Conservation (phyloP, 75 land plant species). For the Gnetum montanum region DNA sequence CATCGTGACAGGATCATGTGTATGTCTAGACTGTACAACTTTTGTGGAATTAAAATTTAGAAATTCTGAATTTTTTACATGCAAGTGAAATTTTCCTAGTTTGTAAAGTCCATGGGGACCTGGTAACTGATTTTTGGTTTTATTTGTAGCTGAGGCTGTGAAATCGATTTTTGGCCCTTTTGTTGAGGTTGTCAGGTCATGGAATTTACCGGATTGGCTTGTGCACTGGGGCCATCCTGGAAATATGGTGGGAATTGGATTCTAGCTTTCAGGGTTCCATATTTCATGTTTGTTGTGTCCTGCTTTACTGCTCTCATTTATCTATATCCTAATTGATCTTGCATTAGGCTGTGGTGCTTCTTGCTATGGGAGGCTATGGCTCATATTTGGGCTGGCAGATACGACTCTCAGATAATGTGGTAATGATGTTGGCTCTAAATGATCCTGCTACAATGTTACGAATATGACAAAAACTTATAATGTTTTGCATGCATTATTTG, state of each 20-base stretch:
- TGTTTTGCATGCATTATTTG: background rate
- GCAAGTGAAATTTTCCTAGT: background rate
- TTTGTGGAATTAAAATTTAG: background rate
- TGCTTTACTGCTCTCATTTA: background rate
- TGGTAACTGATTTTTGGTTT: background rate
- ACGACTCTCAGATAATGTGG: slow-evolving; percentile 58
- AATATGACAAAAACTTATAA: background rate
- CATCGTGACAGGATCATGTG: background rate
- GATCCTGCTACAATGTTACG: background rate
- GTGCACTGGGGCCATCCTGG: slow-evolving; percentile 97
- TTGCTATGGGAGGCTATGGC: slow-evolving; percentile 97
- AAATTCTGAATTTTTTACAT: background rate
- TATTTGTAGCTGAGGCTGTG: slow-evolving; percentile 37
- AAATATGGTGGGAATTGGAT: slow-evolving; percentile 51
- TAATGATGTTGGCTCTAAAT: slow-evolving; percentile 11
- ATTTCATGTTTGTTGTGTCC: background rate
- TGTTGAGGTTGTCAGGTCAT: slow-evolving; percentile 62
- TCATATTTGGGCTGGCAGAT: slow-evolving; percentile 85
- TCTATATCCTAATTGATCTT: background rate
- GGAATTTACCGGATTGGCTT: slow-evolving; percentile 76
- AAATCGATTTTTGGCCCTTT: slow-evolving; percentile 55
- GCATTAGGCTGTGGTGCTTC: slow-evolving; percentile 74
- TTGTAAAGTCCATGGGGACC: background rate
- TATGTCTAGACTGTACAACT: background rate
- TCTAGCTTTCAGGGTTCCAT: background rate